Conservation (phyloP, 352 stramenopile genomes). For the Heterotrichella gracilis region DNA sequence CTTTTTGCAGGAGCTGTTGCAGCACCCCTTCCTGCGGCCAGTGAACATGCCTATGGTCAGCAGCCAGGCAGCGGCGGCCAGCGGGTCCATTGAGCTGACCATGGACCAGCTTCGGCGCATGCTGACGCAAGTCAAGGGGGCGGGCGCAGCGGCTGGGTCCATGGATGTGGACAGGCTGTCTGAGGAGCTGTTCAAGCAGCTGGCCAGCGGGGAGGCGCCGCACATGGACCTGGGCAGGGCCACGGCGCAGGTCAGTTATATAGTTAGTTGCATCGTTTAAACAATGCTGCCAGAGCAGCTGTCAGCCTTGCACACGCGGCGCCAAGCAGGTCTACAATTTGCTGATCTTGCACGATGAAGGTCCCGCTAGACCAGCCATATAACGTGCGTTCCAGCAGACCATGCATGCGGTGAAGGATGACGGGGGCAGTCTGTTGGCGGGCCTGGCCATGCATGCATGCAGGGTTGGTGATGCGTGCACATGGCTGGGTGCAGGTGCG, state of each 20-base stretch:
- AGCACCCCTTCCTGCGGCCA: constrained; percentile 33
- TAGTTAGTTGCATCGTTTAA: not conserved
- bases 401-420: not conserved
- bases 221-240: not conserved
- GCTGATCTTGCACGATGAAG: too few relatives aligned
- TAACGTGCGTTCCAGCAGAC: not conserved
- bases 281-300: not conserved
- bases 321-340: not conserved
- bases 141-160: not conserved
- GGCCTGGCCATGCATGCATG: too few relatives aligned
- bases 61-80: too few relatives aligned
- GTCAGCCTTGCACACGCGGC: not conserved
- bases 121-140: not conserved
- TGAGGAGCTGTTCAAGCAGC: not conserved
- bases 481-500: too few relatives aligned
- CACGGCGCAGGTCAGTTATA: not conserved
- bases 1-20: too few relatives aligned
- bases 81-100: not conserved
- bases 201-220: not conserved
- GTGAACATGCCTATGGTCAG: not conserved
- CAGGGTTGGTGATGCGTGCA: too few relatives aligned
- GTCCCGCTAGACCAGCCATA: too few relatives aligned
- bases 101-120: not conserved
- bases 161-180: not conserved
- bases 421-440: too few relatives aligned